Base-by-base conservation (phyloP, 805 yeast genomes). In the Scheffersomyces amazonensis region DNA sequence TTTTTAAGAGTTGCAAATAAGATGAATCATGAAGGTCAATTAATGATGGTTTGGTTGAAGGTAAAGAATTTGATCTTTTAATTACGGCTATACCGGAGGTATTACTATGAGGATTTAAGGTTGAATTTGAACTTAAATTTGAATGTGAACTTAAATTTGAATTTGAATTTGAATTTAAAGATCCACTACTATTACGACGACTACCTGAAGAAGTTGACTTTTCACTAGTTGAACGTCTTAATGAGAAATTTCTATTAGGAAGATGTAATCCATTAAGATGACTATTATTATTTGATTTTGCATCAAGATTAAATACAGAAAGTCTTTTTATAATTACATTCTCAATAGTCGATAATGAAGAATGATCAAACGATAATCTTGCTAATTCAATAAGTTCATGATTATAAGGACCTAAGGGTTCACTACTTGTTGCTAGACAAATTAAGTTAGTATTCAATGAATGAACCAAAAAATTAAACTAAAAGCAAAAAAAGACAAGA, bases 371-470 rank as follows among this genome's bases (percentile, higher is more conserved):
- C 0, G 84, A 69, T 16, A 76, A 52, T 2, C 63, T 56, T 1
- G 82, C 68, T 2, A 80, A 56, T 35, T 77, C 78, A 40, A 72
- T 71, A 51, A 80, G 60, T 41, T 79, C 74, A 5, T 71, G 61
- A n/a, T 78, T 75, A 6, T 76, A 74, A 0, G 83, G 83, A 1
- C 84, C 81, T 48, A 69, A 61, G 1, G 70, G 63, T 41, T 78
- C 81, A 40, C 66, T 68, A 45, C 70, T 73, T 17, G 83, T 78
- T 7, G 81, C 78, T 53, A 35, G n/a, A 7, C 13, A 10, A 27
- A 27, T 8, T 27, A 12, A 23, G 37, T 30, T 29, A 16, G 38
- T 27, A 27, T 6, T 15, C 13, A 25, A 5, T 31, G 31, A 16
- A 19, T 31, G 16, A 13, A 25, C n/a, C n/a, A n/a, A n/a, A n/a